Conservation (phyloP, 148 eudicot genomes). For the Rhododendron simsii region DNA sequence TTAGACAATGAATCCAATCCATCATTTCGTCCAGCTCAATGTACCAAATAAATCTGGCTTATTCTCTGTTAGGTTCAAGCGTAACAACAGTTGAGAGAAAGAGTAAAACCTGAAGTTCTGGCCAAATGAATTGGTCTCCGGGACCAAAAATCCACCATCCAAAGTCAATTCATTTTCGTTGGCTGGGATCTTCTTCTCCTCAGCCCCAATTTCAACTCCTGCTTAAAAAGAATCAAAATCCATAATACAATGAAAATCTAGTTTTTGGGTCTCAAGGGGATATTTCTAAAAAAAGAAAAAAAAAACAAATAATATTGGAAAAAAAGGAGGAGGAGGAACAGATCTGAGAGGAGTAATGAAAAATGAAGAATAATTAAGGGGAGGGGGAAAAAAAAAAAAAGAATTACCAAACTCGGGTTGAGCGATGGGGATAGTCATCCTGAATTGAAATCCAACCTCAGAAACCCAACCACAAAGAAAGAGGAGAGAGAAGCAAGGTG, state of each 20-base stretch:
- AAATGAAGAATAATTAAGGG: not conserved
- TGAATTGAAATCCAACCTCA: constrained; percentile 6
- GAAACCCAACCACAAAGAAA: not conserved
- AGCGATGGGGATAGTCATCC: constrained; percentile 63
- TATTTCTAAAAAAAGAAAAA: not conserved
- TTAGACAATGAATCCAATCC: not conserved
- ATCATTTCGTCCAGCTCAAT: not conserved
- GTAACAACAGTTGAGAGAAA: not conserved
- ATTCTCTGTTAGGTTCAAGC: not conserved
- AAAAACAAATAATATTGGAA: not conserved
- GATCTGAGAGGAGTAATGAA: not conserved
- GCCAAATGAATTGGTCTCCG: constrained; percentile 67
- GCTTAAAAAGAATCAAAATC: not conserved
- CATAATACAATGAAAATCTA: not conserved
- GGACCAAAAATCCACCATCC: constrained; percentile 55
- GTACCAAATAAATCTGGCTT: not conserved
- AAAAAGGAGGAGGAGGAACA: not conserved
- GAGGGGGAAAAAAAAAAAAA: not conserved
- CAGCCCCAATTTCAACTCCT: constrained; percentile 24
- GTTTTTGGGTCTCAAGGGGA: not conserved
- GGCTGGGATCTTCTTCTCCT: constrained; percentile 16
- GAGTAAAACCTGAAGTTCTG: constrained; percentile 58
- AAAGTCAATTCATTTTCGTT: constrained; percentile 35
- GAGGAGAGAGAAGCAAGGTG: constrained; percentile 4
- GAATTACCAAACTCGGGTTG: constrained; percentile 51